Evolutionary conservation across 305 asterid species (phyloP).

Genomic region (Fraxinus sp.): DNA sequence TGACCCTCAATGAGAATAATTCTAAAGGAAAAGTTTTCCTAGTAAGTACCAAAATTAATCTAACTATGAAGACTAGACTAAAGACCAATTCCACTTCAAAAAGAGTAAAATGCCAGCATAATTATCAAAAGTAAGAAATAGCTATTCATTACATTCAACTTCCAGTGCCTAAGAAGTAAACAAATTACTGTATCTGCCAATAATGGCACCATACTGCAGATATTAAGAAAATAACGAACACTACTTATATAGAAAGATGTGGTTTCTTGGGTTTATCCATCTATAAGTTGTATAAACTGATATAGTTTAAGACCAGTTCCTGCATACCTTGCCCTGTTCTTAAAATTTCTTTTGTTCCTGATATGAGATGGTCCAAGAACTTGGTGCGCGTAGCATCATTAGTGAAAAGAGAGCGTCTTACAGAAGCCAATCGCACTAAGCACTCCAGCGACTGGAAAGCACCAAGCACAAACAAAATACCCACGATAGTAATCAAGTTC

Average conservation of each 20-base stretch:
- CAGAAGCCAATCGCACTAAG: slow-evolving; percentile 90
- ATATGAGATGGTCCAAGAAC: slow-evolving; percentile 85
- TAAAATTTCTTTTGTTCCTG: slow-evolving; percentile 91
- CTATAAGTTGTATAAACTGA: not conserved
- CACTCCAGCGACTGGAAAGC: slow-evolving; percentile 82
- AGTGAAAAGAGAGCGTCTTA: slow-evolving; percentile 90
- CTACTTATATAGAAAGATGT: not conserved
- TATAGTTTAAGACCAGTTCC: slow-evolving; percentile 9
- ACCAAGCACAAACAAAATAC: not conserved
- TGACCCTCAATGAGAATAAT: not conserved
- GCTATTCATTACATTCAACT: not conserved
- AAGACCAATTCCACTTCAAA: not conserved
- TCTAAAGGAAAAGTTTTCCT: not conserved
- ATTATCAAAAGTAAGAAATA: not conserved
- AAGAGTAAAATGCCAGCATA: not conserved
- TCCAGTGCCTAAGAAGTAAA: not conserved
- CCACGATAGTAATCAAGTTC: not conserved
- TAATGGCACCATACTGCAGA: not conserved
- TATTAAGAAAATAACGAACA: not conserved
- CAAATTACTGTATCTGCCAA: not conserved
- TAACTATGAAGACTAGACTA: not conserved
- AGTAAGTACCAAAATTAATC: not conserved
- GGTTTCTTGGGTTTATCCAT: not conserved
- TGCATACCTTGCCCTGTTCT: slow-evolving; percentile 84
- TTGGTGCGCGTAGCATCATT: slow-evolving; percentile 81